Evolutionary conservation across 176 grass and related monocot species (phyloP), one percentile per base, ranked within the genome.

Genomic region (Typha latifolia): DNA sequence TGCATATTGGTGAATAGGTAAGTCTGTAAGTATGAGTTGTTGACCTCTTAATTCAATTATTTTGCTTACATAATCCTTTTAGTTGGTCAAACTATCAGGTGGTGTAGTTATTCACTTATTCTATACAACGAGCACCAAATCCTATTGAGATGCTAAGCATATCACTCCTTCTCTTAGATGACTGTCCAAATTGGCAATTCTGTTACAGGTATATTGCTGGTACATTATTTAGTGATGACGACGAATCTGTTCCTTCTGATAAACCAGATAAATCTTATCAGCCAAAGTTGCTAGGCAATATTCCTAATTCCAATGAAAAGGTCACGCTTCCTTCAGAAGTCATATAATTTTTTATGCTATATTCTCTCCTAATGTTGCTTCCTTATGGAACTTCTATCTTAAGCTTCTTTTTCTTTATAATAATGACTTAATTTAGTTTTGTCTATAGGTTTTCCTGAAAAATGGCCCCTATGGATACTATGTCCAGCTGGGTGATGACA

Each of bases 391-490:
- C 70, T 83, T 21, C 74, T 48, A 72, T 66, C 11, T 61, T 72
- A 65, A 43, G 47, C 43, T 47, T 66, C 63, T 55, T 68, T 57
- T 20, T 11, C 19, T 43, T 66, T 43, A 32, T 59, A 14, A 20
- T 61, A 21, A 37, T 37, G 21, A 31, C 9, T 74, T 71, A 0
- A 43, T 71, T 27, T 32, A 75, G 14, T 47, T 73, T 2, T 6
- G 72, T 72, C 61, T 66, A 4, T 67, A 97, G 94, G 79, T 92
- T 49, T 82, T 89, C 68, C 19, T 97, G 78, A 97, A 97, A 78
- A 82, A 86, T 66, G 94, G 89, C 67, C 88, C 89, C 18, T 97
- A 90, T 49, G 94, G 89, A 62, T 76, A 82, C 76, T 97, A 97
- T 66, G 57, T 97, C 52, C 94, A 97, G 64, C 75, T 97, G 61